Evolutionary conservation across 1,139 yeast species (phyloP).

Genomic region (Protomyces lactucae-debilis): DNA sequence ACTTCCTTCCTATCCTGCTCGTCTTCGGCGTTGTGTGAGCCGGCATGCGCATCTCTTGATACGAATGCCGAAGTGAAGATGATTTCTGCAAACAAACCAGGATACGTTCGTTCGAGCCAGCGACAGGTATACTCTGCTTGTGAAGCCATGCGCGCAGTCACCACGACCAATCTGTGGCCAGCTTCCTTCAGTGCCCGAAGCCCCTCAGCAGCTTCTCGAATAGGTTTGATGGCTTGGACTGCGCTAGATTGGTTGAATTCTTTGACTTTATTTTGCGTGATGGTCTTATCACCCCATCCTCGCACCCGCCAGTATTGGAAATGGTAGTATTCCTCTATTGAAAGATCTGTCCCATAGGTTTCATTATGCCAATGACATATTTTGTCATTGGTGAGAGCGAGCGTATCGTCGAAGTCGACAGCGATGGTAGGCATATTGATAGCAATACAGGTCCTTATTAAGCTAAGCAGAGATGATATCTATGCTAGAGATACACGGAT

Average conservation of each 20-base stretch:
- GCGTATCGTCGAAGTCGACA: slow-evolving; percentile 23
- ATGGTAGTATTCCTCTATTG: slow-evolving; percentile 10
- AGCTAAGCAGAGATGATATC: not conserved
- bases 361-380: slow-evolving; percentile 24
- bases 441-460: not conserved
- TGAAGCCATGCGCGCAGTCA: slow-evolving; percentile 22
- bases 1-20: slow-evolving; percentile 6
- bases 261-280: slow-evolving; percentile 10
- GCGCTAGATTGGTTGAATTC: slow-evolving; percentile 18
- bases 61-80: slow-evolving; percentile 25
- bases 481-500: not conserved
- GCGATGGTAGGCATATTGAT: slow-evolving; percentile 12
- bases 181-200: slow-evolving; percentile 1
- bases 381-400: slow-evolving; percentile 19
- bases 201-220: slow-evolving; percentile 18
- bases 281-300: slow-evolving; percentile 21
- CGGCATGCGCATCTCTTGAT: slow-evolving; percentile 2
- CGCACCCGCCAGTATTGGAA: slow-evolving; percentile 24
- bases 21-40: not conserved
- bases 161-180: slow-evolving; percentile 12
- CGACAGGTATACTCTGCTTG: slow-evolving; percentile 19
- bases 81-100: slow-evolving; percentile 13
- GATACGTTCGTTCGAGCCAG: slow-evolving; percentile 7
- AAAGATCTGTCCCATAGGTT: slow-evolving; percentile 20
- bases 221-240: slow-evolving; percentile 7